Conservation (phyloP, 2,329 filamentous ascomycete species). For the Neonectria ditissima region DNA sequence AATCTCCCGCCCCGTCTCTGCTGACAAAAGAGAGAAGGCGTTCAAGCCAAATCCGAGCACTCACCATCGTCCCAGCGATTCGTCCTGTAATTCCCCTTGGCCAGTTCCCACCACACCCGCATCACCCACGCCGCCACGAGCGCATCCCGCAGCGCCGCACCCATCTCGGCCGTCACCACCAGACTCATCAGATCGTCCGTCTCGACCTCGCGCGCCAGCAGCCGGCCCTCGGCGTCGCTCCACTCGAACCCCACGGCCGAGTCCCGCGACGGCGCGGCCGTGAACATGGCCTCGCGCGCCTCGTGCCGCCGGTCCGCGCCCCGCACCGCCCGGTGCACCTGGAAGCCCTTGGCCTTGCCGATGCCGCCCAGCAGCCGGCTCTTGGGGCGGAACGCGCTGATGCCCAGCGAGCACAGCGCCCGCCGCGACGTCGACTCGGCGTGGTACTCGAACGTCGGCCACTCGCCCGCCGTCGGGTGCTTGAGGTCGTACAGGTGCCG, state of each 20-base stretch:
- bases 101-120: constrained; percentile 50
- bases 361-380: constrained; percentile 34
- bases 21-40: neutral
- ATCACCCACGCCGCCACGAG: constrained; percentile 52
- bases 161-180: constrained; percentile 49
- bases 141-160: constrained; percentile 46
- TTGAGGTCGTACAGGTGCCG: constrained; percentile 52
- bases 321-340: constrained; percentile 46
- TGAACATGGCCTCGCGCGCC: constrained; percentile 45
- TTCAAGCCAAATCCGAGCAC: constrained; percentile 4
- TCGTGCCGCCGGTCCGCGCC: constrained; percentile 40
- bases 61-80: constrained; percentile 34
- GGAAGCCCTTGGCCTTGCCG: constrained; percentile 33
- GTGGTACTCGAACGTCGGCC: constrained; percentile 48
- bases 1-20: neutral
- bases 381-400: constrained; percentile 41
- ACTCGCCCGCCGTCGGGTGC: constrained; percentile 45
- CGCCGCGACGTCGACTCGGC: constrained; percentile 48
- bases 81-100: constrained; percentile 47
- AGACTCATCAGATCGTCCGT: constrained; percentile 45
- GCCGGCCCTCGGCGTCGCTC: constrained; percentile 42
- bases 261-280: constrained; percentile 42
- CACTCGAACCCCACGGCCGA: constrained; percentile 49
- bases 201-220: constrained; percentile 50
- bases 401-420: constrained; percentile 46